Percentiles rank a stretch among this genome's conserved stretches.
Conservation (phyloP, 1,284 basidiomycete genomes). For the Ganoderma multipileum region DNA sequence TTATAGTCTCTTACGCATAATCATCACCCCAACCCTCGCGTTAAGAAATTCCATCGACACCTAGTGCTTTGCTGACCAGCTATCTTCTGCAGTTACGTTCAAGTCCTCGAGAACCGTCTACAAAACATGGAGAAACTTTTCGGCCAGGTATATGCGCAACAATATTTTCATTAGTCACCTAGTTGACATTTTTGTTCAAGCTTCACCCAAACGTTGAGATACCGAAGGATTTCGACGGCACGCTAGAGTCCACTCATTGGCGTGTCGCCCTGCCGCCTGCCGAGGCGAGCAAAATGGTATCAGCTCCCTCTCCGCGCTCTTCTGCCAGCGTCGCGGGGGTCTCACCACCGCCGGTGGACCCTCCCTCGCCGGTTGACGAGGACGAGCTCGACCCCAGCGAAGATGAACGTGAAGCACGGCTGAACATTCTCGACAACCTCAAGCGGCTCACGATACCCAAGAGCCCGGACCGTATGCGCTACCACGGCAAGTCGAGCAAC, state of each 20-base stretch:
- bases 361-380: constrained; percentile 27
- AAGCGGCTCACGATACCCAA: constrained; percentile 29
- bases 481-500: constrained; percentile 60
- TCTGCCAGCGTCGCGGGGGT: constrained; percentile 4
- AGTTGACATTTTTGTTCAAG: constrained; percentile 35
- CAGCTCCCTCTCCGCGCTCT: constrained; percentile 39
- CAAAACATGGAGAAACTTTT: constrained; percentile 76
- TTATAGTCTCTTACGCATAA: neutral
- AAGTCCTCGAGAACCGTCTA: constrained; percentile 72
- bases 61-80: neutral
- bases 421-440: constrained; percentile 31
- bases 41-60: no score
- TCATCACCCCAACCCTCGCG: no score
- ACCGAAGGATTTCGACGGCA: constrained; percentile 51
- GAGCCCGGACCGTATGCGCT: constrained; percentile 42
- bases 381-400: constrained; percentile 46
- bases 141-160: constrained; percentile 51
- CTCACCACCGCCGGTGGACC: constrained; percentile 21
- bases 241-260: constrained; percentile 48
- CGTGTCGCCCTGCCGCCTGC: neutral
- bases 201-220: constrained; percentile 57
- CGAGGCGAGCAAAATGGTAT: neutral
- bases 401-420: constrained; percentile 38
- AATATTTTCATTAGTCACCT: no score
- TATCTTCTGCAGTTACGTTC: constrained; percentile 60